A percentile compares a stretch with the other conserved stretches of the same genome.
These are phyloP conservation scores for Fusarium sp. DNA, from an alignment of 2,329 filamentous ascomycete species.

Conservation along the genomic window DNA sequence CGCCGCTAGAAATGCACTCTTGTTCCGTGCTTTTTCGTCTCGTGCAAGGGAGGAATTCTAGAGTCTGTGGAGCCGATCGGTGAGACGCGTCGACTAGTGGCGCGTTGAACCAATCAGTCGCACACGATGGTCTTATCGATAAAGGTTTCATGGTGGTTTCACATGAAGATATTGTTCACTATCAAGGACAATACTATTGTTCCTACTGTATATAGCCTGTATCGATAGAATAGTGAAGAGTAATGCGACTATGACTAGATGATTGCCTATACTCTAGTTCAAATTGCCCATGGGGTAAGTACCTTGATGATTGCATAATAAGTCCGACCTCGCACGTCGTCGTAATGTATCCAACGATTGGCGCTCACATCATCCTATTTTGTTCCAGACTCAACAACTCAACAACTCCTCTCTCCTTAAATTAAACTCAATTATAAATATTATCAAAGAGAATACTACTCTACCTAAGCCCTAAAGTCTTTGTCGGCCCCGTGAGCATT, in stretches of 20 bases:
- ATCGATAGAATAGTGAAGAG: not conserved
- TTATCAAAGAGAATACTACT: constrained; percentile 10
- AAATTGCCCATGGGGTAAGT: not conserved
- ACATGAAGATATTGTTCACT: not conserved
- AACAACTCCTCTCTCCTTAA: not conserved
- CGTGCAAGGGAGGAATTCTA: not conserved
- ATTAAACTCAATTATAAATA: constrained; percentile 4
- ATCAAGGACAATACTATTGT: not conserved
- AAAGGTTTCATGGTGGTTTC: constrained; percentile 2
- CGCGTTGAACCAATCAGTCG: not conserved
- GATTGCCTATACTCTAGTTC: not conserved
- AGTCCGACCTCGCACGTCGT: not conserved
- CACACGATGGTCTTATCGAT: not conserved
- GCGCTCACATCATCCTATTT: not conserved
- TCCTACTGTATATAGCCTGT: not conserved
- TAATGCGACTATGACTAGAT: not conserved
- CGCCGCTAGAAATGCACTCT: not conserved
- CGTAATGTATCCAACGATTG: accelerated
- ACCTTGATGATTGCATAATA: not conserved
- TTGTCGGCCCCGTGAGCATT: constrained; percentile 1
- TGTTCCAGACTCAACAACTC: not conserved
- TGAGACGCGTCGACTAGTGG: not conserved
- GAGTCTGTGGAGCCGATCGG: not conserved
- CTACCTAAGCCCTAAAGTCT: constrained; percentile 3
- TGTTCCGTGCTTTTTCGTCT: not conserved